phyloP scores from a whole-genome alignment of 768 basidiomycete genomes.

The Hypholoma fasciculare region DNA sequence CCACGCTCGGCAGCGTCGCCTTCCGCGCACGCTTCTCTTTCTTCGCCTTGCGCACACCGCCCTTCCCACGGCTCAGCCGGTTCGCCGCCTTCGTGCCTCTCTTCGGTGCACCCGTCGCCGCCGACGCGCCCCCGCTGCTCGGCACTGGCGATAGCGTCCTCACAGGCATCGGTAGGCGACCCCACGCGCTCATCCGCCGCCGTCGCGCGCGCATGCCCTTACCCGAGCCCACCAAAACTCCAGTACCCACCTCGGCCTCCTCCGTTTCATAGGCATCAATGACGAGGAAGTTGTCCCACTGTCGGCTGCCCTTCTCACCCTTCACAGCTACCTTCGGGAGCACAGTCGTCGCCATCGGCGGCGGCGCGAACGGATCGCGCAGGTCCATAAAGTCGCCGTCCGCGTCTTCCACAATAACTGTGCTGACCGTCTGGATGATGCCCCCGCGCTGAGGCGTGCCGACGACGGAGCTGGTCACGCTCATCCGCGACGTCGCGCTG shows the following conservation, averaged over 20 bases:
- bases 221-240: neutral
- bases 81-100: slow-evolving; percentile 6
- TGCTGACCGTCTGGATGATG: slow-evolving; percentile 5
- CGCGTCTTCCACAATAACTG: slow-evolving; percentile 8
- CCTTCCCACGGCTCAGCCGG: slow-evolving; percentile 6
- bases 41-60: slow-evolving; percentile 2
- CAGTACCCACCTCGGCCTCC: slow-evolving; percentile 13
- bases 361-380: slow-evolving; percentile 31
- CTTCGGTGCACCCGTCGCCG: neutral
- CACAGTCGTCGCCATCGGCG: slow-evolving; percentile 11
- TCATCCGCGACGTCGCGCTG: slow-evolving; percentile 15
- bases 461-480: slow-evolving; percentile 1
- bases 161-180: slow-evolving; percentile 21
- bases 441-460: slow-evolving; percentile 1
- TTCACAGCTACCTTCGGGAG: slow-evolving; percentile 3
- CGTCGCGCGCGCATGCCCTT: neutral
- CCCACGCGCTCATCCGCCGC: slow-evolving; percentile 27
- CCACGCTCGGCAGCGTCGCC: slow-evolving; percentile 9
- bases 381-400: slow-evolving; percentile 34
- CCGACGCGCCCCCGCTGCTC: slow-evolving; percentile 3
- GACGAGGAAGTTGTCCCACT: slow-evolving; percentile 1
- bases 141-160: slow-evolving; percentile 11
- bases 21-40: slow-evolving; percentile 17
- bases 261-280: slow-evolving; percentile 7
- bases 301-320: neutral